Evolutionary conservation across 1,284 basidiomycete species (phyloP), one percentile per base, ranked within the genome.

Genomic region (Apiotrichum siamense): DNA sequence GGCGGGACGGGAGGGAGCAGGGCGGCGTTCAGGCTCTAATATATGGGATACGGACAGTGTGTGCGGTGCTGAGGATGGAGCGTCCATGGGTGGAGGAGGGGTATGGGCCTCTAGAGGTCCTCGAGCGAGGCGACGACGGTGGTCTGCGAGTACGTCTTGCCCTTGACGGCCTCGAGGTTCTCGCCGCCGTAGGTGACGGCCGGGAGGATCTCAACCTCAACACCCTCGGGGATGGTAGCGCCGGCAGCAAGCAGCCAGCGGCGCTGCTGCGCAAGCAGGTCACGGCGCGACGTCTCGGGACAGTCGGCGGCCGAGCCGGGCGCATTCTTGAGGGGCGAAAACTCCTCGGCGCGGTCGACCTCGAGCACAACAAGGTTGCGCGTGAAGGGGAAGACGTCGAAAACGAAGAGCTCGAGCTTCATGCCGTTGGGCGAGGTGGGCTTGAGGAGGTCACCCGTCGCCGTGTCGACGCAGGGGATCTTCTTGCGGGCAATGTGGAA

Each of bases 401-500:
- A 99, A 45, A 99, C 87, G 76, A 98, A 99, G 75, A 97, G 79
- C 75, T 99, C 96, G 60, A 99, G 83, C 77, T 99, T 99, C 88
- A 98, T 96, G 52, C 96, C 96, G 73, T 98, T 98, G n/a, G 91
- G 88, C 67, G 84, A 83, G 50, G 75, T 75, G 6, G 94, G 93
- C 72, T 92, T 94, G 70, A 91, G 74, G 3, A 69, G 42, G 47
- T 75, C 65, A 31, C 86, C 88, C 6, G 80, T 80, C 42, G 79
- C 71, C 43, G 87, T 66, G 67, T 89, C 83, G 58, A 94, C 77
- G 61, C 86, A 82, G 17, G 91, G 81, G 63, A 98, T 98, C 81
- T 98, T 98, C 77, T 99, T 98, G 65, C 87, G 83, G 29, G 96
- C 96, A 68, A 99, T 91, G 78, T 99, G 96, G 82, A 88, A 97